phyloP scores from a whole-genome alignment of 345 rosid genomes.

The Odontarrhena argentea region DNA sequence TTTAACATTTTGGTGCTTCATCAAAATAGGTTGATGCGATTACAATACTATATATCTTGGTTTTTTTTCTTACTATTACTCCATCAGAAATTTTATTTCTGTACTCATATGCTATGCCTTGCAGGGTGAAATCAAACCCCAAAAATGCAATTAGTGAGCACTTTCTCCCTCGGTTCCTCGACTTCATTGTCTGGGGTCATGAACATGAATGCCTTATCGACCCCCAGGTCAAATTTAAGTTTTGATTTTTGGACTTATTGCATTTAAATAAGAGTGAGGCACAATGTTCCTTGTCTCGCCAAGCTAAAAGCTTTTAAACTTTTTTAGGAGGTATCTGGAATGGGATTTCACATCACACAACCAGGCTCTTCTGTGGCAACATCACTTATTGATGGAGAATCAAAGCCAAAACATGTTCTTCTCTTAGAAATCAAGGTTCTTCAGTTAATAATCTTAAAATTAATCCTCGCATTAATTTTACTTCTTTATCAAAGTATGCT shows the following conservation, averaged over 20 bases:
- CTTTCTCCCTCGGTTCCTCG: constrained; percentile 91
- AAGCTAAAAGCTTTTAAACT: constrained; percentile 47
- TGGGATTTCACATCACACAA: constrained; percentile 99
- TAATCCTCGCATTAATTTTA: constrained; percentile 21
- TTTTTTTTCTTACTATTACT: background rate
- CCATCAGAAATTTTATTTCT: constrained; percentile 11
- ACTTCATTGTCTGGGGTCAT: constrained; percentile 97
- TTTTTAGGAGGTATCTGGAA: constrained; percentile 89
- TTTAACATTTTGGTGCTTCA: constrained; percentile 97
- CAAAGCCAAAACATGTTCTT: constrained; percentile 96
- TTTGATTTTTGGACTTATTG: constrained; percentile 11
- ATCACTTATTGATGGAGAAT: constrained; percentile 96
- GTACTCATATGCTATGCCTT: constrained; percentile 25
- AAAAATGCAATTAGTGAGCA: constrained; percentile 98
- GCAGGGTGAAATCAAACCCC: constrained; percentile 93
- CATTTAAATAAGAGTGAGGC: constrained; percentile 12
- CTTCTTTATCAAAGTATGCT: constrained; percentile 19
- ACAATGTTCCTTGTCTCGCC: constrained; percentile 30
- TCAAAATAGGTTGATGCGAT: constrained; percentile 78
- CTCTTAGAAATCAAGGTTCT: constrained; percentile 93
- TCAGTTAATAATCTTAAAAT: constrained; percentile 30
- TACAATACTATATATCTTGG: background rate
- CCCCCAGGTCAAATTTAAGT: constrained; percentile 66
- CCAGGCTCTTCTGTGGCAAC: constrained; percentile 99
- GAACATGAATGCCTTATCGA: constrained; percentile 97